Evolutionary conservation across 2,329 filamentous ascomycete genomes (phyloP), one percentile per base, ranked within the genome.

Genomic region (Paecilomyces sp.): DNA sequence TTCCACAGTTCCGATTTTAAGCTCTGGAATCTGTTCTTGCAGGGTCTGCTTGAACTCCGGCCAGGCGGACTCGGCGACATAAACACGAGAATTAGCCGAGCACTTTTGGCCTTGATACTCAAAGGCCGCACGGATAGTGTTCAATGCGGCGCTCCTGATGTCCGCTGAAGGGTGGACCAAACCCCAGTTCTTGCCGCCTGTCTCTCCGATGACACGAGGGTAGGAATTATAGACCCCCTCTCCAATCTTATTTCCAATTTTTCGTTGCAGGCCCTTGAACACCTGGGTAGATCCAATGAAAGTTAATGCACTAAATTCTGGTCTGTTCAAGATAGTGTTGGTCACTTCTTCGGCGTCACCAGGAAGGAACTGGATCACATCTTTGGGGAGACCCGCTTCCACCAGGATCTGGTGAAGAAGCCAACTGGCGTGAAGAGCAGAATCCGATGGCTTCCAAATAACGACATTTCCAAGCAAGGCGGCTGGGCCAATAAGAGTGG

Each of bases 361-460:
- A 3, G 92, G 92, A 11, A 97, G 85, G 73, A 96, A 97, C 76
- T 97, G 93, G 65, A 97, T 91, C 57, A 97, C 93, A 66, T 93
- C 87, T 68, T 86, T 85, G 47, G 93, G 93, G 57, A 97, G 85
- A 50, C 93, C 93, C 30, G 93, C 92, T 79, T 97, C 93, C 28
- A 94, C 80, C 15, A 97, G 83, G 73, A 97, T 95, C 73, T 92
- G 84, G 80, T 96, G 92, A 53, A 96, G 81, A 59, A 97, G 81
- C 86, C 89, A 95, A 80, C 92, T 96, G 63, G 90, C 92, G n/a
- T 89, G 88, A 63, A 97, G 89, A 41, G 92, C 90, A 15, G 82
- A 88, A 66, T 93, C 91, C 13, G 90, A 94, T n/a, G 92, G 92
- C 82, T 97, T 97, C 92, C 92, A 97, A 54, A 97, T 79, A 3